phyloP scores from a whole-genome alignment of 2,329 filamentous ascomycete genomes.

The Apiospora kogelbergensis region DNA sequence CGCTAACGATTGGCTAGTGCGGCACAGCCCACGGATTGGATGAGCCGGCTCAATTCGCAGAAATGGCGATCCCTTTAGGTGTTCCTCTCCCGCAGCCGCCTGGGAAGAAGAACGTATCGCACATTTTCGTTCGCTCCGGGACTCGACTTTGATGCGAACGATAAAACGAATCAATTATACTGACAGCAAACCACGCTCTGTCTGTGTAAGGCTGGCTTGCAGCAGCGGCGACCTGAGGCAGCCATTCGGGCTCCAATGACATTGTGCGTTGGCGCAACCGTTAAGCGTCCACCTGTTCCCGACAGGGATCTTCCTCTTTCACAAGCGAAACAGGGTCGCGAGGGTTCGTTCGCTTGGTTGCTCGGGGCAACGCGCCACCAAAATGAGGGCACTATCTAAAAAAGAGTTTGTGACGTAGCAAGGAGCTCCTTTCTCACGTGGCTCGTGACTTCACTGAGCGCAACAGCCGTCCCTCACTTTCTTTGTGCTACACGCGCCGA shows the following conservation, averaged over 20 bases:
- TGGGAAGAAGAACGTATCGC: not conserved
- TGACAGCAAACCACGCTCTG: not conserved
- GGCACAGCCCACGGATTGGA: not conserved
- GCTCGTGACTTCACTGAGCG: not conserved
- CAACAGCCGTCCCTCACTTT: not conserved
- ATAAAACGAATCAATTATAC: not conserved
- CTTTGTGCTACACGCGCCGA: not conserved
- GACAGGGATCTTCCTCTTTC: conserved; percentile 1
- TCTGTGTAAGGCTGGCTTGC: not conserved
- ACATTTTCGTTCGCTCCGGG: not conserved
- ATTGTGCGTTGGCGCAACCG: not conserved
- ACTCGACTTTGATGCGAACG: not conserved
- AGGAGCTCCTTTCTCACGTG: not conserved
- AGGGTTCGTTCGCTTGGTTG: not conserved
- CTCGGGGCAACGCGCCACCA: conserved; percentile 1
- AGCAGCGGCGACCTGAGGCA: not conserved
- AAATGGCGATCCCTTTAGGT: not conserved
- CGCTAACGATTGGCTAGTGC: not conserved
- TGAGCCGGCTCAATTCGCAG: not conserved
- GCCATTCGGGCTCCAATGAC: not conserved
- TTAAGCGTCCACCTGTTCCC: not conserved
- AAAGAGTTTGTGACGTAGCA: not conserved
- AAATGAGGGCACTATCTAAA: not conserved
- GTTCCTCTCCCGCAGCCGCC: not conserved
- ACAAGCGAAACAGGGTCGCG: not conserved